Evolutionary conservation across 805 yeast species (phyloP).

Genomic region (Hanseniaspora jakobsenii): DNA sequence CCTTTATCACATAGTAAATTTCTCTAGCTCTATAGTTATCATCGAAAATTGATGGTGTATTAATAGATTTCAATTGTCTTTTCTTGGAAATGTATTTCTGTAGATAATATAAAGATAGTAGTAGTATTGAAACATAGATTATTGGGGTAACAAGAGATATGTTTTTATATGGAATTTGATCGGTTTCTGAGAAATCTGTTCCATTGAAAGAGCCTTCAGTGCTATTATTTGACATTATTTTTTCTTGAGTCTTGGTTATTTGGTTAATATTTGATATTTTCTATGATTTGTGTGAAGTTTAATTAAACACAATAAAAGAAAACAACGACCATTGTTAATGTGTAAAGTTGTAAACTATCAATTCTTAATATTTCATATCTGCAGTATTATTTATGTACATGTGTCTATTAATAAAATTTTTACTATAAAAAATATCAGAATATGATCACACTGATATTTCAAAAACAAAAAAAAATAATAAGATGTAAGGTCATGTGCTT

Average conservation of each 20-base stretch:
- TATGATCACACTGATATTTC: no score
- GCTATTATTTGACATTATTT: background rate
- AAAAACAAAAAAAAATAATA: no score
- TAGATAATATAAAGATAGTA: constrained; percentile 6
- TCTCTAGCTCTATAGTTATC: constrained; percentile 50
- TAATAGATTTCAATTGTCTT: constrained; percentile 10
- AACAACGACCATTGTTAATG: no score
- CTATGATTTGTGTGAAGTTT: no score
- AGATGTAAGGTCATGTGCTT: no score
- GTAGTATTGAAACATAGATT: constrained; percentile 7
- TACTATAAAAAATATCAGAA: no score
- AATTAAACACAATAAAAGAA: no score
- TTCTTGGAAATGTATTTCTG: constrained; percentile 9
- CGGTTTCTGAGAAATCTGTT: constrained; percentile 14
- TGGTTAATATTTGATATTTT: no score
- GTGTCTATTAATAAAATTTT: no score
- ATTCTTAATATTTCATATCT: no score
- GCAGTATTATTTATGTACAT: no score
- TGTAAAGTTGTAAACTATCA: no score
- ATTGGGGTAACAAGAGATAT: constrained; percentile 12
- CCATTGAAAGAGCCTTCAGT: constrained; percentile 16
- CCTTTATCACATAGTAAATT: constrained; percentile 48
- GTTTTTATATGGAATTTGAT: constrained; percentile 2
- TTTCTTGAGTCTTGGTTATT: background rate
- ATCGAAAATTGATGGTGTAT: constrained; percentile 49